Conservation (phyloP, 305 asterid genomes). For the Rubia peregrina region DNA sequence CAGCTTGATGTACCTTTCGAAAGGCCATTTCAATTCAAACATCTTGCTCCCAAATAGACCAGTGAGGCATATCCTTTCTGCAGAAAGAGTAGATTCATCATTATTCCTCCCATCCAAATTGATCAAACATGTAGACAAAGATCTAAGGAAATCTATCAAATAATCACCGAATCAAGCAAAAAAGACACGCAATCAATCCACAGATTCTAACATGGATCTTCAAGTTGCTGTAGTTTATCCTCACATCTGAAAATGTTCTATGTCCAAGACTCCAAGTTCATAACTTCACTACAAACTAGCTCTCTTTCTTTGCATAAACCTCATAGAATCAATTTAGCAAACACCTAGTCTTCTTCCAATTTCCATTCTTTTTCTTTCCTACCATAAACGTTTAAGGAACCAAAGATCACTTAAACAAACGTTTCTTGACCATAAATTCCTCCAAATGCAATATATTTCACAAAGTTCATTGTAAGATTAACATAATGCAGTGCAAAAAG, state of each 20-base stretch:
- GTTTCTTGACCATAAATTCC: neutral
- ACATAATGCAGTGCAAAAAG: neutral
- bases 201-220: neutral
- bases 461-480: neutral
- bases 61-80: slow-evolving; percentile 9
- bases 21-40: neutral
- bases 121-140: neutral
- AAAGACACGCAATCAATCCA: neutral
- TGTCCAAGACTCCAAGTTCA: neutral
- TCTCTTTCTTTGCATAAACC: neutral
- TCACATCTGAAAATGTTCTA: neutral
- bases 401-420: neutral
- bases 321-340: neutral
- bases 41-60: neutral
- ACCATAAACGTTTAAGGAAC: neutral
- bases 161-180: neutral
- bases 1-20: slow-evolving; percentile 1
- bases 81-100: neutral
- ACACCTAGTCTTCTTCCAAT: neutral
- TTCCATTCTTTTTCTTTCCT: neutral
- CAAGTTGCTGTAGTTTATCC: neutral
- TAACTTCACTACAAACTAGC: neutral
- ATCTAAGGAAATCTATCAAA: neutral
- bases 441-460: neutral
- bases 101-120: neutral